These are phyloP conservation scores for Dioscorea zingiberensis DNA, from an alignment of 106 monocot genomes.

Conservation along the genomic window DNA sequence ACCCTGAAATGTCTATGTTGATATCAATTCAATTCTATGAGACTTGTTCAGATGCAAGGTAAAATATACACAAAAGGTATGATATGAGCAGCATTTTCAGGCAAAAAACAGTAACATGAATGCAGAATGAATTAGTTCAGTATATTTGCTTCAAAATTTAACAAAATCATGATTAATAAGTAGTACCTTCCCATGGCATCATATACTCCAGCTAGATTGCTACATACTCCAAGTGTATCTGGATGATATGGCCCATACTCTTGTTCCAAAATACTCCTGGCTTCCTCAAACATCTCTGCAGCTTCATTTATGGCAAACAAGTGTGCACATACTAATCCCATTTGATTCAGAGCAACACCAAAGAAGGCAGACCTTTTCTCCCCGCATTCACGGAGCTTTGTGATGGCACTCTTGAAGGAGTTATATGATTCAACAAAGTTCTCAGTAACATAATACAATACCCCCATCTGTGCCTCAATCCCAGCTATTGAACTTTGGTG, in stretches of 20 bases:
- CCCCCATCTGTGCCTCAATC: constrained; percentile 39
- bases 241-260: constrained; percentile 33
- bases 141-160: no score
- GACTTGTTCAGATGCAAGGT: no score
- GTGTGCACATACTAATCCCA: constrained; percentile 27
- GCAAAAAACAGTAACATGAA: no score
- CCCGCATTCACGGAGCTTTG: constrained; percentile 23
- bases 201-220: constrained; percentile 31
- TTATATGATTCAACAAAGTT: constrained; percentile 18
- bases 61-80: no score
- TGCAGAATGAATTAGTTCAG: no score
- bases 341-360: constrained; percentile 28
- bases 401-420: constrained; percentile 17
- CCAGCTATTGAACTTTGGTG: constrained; percentile 27
- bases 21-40: no score
- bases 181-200: constrained; percentile 37
- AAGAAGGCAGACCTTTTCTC: constrained; percentile 35
- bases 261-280: constrained; percentile 23
- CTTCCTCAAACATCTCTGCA: constrained; percentile 33
- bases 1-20: no score
- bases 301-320: constrained; percentile 24
- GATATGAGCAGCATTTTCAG: no score
- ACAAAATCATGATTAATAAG: no score
- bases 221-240: constrained; percentile 26
- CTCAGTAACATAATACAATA: constrained; percentile 14